These are phyloP conservation scores for Sextonia rubra DNA, from an alignment of 164 flowering plant genomes.

Conservation along the genomic window DNA sequence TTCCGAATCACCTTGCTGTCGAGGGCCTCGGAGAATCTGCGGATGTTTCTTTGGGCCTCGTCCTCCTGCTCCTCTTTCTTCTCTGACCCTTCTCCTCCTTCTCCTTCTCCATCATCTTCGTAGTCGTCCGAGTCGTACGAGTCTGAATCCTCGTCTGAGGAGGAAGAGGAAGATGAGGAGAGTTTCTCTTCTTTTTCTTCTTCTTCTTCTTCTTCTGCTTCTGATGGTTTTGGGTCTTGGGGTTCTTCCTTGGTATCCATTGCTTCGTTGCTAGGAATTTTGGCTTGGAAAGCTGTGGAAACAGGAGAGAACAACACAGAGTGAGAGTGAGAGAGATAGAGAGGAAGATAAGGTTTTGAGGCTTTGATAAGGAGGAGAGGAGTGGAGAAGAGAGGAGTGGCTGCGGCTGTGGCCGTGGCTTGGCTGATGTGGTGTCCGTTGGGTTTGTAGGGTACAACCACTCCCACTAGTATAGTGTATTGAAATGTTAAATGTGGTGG, in stretches of 20 bases:
- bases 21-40: slow-evolving; percentile 22
- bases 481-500: not conserved
- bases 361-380: no score
- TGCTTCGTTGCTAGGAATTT: slow-evolving; percentile 4
- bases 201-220: not conserved
- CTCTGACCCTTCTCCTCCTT: slow-evolving; percentile 10
- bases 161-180: slow-evolving; percentile 1
- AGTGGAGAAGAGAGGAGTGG: no score
- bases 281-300: no score
- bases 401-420: no score
- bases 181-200: slow-evolving; percentile 1
- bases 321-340: not conserved
- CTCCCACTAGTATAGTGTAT: no score
- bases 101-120: slow-evolving; percentile 4
- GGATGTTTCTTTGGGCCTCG: slow-evolving; percentile 36
- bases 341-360: no score
- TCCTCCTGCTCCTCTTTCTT: slow-evolving; percentile 39
- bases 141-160: slow-evolving; percentile 1
- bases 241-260: no score
- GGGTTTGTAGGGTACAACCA: no score
- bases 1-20: slow-evolving; percentile 25
- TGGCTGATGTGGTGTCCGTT: no score
- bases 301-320: not conserved
- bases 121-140: slow-evolving; percentile 33
- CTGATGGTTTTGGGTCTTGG: no score